Evolutionary conservation across 2,329 filamentous ascomycete genomes (phyloP).

Genomic region (Ophiosphaerella korrae): DNA sequence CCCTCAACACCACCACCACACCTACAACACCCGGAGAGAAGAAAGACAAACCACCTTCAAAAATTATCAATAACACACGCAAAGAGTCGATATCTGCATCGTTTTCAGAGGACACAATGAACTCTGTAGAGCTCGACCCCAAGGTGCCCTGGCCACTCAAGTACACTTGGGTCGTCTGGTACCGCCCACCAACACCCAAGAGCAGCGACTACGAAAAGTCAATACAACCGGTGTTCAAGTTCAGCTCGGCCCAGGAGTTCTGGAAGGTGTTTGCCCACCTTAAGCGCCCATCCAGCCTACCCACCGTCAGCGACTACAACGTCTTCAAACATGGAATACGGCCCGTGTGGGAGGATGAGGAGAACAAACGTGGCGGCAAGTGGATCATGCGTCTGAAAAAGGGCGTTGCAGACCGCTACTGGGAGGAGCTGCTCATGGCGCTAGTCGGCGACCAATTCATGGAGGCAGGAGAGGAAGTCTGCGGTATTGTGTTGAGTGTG

Average conservation of each 20-base stretch:
- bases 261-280: constrained; percentile 88
- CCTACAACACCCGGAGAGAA: constrained; percentile 68
- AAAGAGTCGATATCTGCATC: constrained; percentile 39
- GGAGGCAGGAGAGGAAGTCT: constrained; percentile 92
- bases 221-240: constrained; percentile 80
- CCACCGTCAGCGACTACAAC: constrained; percentile 95
- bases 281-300: constrained; percentile 84
- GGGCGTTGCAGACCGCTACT: constrained; percentile 93
- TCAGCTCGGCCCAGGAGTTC: constrained; percentile 86
- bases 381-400: constrained; percentile 98
- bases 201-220: constrained; percentile 99
- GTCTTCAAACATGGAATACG: constrained; percentile 96
- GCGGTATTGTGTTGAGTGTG: constrained; percentile 91
- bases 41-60: constrained; percentile 49
- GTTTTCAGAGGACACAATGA: constrained; percentile 43
- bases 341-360: constrained; percentile 97
- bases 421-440: constrained; percentile 90
- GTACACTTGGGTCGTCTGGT: constrained; percentile 96
- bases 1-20: constrained; percentile 46
- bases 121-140: constrained; percentile 47
- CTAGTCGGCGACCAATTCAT: constrained; percentile 93
- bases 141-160: constrained; percentile 64
- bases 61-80: constrained; percentile 39
- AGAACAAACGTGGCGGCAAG: constrained; percentile 94
- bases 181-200: constrained; percentile 93